Conservation (phyloP, 116 monocot genomes). For the Cymodocea nodosa region DNA sequence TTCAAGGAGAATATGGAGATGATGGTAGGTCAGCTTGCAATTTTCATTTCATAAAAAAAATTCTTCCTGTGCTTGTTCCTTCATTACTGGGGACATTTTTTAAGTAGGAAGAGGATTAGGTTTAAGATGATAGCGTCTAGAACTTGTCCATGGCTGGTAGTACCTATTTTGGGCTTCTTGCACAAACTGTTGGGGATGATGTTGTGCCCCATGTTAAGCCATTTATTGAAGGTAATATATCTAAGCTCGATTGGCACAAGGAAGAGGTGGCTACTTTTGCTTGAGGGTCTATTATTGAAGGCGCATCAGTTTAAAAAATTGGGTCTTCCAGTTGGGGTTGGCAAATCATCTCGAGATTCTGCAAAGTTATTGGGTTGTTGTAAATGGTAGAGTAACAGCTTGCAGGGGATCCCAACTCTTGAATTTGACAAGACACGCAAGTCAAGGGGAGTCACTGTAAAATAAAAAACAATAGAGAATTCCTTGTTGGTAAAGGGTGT, state of each 20-base stretch:
- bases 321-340: conserved; percentile 10
- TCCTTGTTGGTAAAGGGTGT: conserved; percentile 85
- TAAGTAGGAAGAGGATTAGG: conserved; percentile 80
- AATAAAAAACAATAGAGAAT: conserved; percentile 62
- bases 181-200: conserved; percentile 54
- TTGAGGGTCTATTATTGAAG: conserved; percentile 82
- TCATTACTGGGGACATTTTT: conserved; percentile 65
- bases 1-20: conserved; percentile 47
- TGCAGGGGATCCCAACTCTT: conserved; percentile 72
- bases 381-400: conserved; percentile 52
- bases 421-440: conserved; percentile 94
- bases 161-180: conserved; percentile 68
- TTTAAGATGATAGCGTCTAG: conserved; percentile 67
- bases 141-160: conserved; percentile 93
- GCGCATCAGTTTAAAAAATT: conserved; percentile 48
- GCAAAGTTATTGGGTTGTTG: conserved; percentile 39
- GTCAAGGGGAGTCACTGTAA: conserved; percentile 90
- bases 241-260: conserved; percentile 48
- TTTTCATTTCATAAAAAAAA: conserved; percentile 48
- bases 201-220: conserved; percentile 78
- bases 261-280: conserved; percentile 84
- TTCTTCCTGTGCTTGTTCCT: conserved; percentile 50
- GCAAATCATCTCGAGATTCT: background rate
- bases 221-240: conserved; percentile 62
- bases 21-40: conserved; percentile 22